Evolutionary conservation across 768 basidiomycete species (phyloP), one percentile per base, ranked within the genome.

Genomic region (Tulasnella sp.): DNA sequence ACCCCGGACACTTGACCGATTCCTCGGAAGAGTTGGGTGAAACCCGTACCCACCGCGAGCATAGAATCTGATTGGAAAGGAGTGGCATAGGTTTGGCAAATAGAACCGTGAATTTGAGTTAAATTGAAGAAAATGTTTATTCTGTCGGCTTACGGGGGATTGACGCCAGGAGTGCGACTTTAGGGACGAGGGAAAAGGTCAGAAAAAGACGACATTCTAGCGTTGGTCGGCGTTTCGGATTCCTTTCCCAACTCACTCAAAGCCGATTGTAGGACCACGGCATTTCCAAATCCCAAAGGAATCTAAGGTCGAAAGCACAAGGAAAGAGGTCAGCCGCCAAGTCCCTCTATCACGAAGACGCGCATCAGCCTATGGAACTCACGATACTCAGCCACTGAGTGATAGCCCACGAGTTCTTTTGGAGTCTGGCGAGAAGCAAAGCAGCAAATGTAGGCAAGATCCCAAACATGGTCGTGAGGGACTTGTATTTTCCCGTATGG

Each of bases 1-100:
- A 92, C 90, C n/a, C 90, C 91, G 17, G 86, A 87, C 3, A 91
- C 90, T 83, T 92, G 91, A 88, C 90, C 91, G 78, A 91, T 82
- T 3, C 91, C 90, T 4, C 91, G 85, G 81, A 91, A 90, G 7
- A 91, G 83, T 76, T 90, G 89, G 15, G 86, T 87, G 78, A 91
- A 91, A 0, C 91, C 91, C 7, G 90, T 91, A 0, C 88, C 90
- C 2, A 91, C 86, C 19, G 91, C 90, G 84, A 91, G 88, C 34
- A 85, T 85, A 3, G 88, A 87, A 76, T 87, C 89, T 89, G 76
- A 17, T 15, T 7, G 31, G n/a, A 14, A 29, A n/a, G 42, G 11
- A 31, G 52, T n/a, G n/a, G 3, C 17, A 54, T 39, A n/a, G 19
- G 15, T 45, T 14, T 15, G 42, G 42, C 15, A 45, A 19, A 17